A percentile compares a stretch with the other conserved stretches of the same genome.
Evolutionary conservation across 371 early-diverging fungal genomes (phyloP).

Genomic region (Encephalitozoon romaleae): DNA sequence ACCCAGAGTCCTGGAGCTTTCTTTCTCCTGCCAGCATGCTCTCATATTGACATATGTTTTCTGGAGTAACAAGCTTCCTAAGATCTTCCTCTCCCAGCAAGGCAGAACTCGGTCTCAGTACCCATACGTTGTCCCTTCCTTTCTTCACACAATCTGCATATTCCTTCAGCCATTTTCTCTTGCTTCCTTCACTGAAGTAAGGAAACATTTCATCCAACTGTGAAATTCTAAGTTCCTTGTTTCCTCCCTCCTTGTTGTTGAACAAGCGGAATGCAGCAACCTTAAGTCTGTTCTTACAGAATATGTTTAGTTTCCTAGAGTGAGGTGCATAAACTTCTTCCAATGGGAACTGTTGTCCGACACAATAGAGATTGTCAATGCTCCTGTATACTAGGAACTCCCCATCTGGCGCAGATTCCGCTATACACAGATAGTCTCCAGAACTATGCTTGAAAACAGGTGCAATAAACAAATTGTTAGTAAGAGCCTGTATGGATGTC

Average conservation of each 20-base stretch:
- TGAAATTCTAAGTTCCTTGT: conserved; percentile 42
- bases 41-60: conserved; percentile 88
- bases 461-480: conserved; percentile 89
- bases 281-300: conserved; percentile 79
- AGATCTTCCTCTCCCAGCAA: conserved; percentile 83
- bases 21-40: conserved; percentile 88
- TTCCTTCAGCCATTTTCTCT: conserved; percentile 68
- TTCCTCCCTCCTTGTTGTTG: conserved; percentile 52
- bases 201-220: conserved; percentile 59
- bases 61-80: conserved; percentile 85
- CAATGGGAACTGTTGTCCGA: conserved; percentile 91
- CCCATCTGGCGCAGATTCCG: conserved; percentile 61
- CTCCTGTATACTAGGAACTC: conserved; percentile 63
- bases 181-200: conserved; percentile 60
- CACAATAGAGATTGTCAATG: conserved; percentile 72
- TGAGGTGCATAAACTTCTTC: conserved; percentile 92
- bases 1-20: conserved; percentile 81
- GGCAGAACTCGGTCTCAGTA: conserved; percentile 69
- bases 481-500: conserved; percentile 71
- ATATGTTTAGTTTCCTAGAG: conserved; percentile 81
- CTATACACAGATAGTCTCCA: conserved; percentile 64
- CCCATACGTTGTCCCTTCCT: conserved; percentile 82
- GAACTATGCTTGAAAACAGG: conserved; percentile 77
- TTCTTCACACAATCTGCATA: conserved; percentile 82
- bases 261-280: conserved; percentile 65